phyloP scores from a whole-genome alignment of 768 basidiomycete genomes.

The Mycena maculata region DNA sequence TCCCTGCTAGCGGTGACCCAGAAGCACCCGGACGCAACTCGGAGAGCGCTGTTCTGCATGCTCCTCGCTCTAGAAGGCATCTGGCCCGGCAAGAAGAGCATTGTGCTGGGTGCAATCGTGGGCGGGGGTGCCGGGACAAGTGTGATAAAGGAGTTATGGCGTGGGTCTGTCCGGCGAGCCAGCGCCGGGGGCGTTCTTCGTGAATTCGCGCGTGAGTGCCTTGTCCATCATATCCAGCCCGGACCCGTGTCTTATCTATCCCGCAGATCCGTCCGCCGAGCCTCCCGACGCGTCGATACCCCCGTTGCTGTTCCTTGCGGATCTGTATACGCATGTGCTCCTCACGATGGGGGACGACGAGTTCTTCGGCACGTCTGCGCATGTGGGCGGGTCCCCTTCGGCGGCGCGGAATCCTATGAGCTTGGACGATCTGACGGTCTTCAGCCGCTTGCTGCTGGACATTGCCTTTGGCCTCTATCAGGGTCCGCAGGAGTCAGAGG shows the following conservation, averaged over 20 bases:
- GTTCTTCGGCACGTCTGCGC: conserved; percentile 73
- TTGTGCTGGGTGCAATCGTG: conserved; percentile 58
- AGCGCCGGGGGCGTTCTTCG: conserved; percentile 31
- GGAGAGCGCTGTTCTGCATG: conserved; percentile 65
- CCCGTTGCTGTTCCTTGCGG: conserved; percentile 79
- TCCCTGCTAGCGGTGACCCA: conserved; percentile 62
- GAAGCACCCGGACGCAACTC: conserved; percentile 48
- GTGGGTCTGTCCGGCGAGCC: conserved; percentile 70
- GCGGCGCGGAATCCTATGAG: conserved; percentile 78
- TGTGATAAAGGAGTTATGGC: conserved; percentile 80
- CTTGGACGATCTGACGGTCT: conserved; percentile 81
- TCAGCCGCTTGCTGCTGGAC: conserved; percentile 85
- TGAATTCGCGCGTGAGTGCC: conserved; percentile 19
- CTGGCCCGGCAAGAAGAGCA: conserved; percentile 70
- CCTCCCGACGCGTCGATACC: conserved; percentile 61
- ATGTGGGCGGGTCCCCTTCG: conserved; percentile 33
- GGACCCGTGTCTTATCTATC: not conserved
- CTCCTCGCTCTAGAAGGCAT: conserved; percentile 66
- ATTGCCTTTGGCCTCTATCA: conserved; percentile 81
- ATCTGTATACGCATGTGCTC: conserved; percentile 86
- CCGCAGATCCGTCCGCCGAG: conserved; percentile 47
- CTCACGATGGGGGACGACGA: conserved; percentile 97
- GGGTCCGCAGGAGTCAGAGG: conserved; percentile 60
- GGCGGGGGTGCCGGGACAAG: conserved; percentile 71
- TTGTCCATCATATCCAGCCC: not conserved